A percentile compares a stretch with the other conserved stretches of the same genome.
Conservation (phyloP, 2,329 filamentous ascomycete species). For the Microcyclospora tardicrescens region DNA sequence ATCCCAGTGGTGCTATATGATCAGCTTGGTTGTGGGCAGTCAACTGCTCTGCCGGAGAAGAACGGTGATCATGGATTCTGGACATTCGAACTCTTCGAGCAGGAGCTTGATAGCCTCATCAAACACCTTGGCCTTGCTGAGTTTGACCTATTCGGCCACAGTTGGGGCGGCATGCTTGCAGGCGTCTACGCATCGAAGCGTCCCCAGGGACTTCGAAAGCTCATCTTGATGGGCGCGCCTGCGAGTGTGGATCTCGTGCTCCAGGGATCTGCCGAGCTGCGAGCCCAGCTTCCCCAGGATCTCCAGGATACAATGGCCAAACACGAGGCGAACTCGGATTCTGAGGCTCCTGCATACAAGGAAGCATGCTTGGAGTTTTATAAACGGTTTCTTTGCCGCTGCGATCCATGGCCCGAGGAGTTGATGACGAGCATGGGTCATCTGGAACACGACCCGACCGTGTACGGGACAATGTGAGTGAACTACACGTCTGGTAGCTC, state of each 20-base stretch:
- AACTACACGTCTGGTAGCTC: no score
- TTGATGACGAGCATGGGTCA: no score
- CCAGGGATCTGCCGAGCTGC: slow-evolving; percentile 13
- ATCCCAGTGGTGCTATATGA: slow-evolving; percentile 42
- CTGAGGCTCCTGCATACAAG: no score
- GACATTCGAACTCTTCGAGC: slow-evolving; percentile 34
- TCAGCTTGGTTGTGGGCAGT: slow-evolving; percentile 39
- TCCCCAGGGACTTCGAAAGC: slow-evolving; percentile 25
- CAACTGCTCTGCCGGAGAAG: slow-evolving; percentile 36
- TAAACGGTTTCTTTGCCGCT: no score
- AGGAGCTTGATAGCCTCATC: slow-evolving; percentile 38
- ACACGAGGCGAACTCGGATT: no score
- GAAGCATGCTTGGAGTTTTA: no score
- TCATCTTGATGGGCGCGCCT: slow-evolving; percentile 24
- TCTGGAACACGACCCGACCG: no score
- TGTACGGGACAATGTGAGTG: no score
- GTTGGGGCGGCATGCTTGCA: slow-evolving; percentile 42
- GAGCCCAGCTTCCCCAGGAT: slow-evolving; percentile 15
- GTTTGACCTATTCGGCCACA: slow-evolving; percentile 38
- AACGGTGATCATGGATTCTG: slow-evolving; percentile 36
- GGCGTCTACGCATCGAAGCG: slow-evolving; percentile 28
- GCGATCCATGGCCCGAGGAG: no score
- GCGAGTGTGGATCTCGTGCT: slow-evolving; percentile 19
- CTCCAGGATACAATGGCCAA: no score
- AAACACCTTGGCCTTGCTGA: slow-evolving; percentile 27